Percentiles rank a stretch among this genome's conserved stretches.
Conservation (phyloP, 108 stramenopile genomes). For the Cyclotella baltica region DNA sequence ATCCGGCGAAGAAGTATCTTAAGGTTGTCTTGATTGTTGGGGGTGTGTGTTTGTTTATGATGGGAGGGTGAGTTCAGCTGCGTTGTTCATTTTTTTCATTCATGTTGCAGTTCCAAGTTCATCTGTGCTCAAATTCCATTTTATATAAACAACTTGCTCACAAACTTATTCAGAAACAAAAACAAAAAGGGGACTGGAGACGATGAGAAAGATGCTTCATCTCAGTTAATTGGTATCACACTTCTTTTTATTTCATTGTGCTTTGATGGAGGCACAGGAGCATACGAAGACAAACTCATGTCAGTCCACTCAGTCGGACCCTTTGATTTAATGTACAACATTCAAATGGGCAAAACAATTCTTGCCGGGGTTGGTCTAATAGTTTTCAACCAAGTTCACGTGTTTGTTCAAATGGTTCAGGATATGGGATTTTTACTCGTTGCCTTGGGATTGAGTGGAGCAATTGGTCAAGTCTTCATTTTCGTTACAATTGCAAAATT, state of each 20-base stretch:
- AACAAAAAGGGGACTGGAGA: slow-evolving; percentile 37
- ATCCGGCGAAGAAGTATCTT: slow-evolving; percentile 92
- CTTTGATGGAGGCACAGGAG: slow-evolving; percentile 98
- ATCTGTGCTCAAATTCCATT: too few species aligned
- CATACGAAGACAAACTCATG: slow-evolving; percentile 99
- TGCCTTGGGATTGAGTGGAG: slow-evolving; percentile 93
- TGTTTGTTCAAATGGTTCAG: slow-evolving; percentile 94
- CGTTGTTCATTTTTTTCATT: slow-evolving; percentile 20
- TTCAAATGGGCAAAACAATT: slow-evolving; percentile 98
- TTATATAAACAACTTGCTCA: not conserved
- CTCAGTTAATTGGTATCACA: slow-evolving; percentile 87
- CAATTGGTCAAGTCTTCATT: slow-evolving; percentile 96
- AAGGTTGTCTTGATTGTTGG: slow-evolving; percentile 93
- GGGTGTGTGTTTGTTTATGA: slow-evolving; percentile 97
- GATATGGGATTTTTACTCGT: slow-evolving; percentile 95
- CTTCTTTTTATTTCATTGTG: slow-evolving; percentile 95
- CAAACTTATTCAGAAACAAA: slow-evolving; percentile 6
- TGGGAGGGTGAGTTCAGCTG: slow-evolving; percentile 69
- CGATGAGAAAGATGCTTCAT: slow-evolving; percentile 61
- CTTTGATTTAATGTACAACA: slow-evolving; percentile 99
- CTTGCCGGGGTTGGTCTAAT: slow-evolving; percentile 91
- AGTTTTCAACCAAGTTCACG: slow-evolving; percentile 92
- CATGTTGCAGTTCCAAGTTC: too few species aligned
- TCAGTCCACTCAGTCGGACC: slow-evolving; percentile 94
- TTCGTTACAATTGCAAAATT: slow-evolving; percentile 98